Evolutionary conservation across 179 eudicot species (phyloP), one percentile per base, ranked within the genome.

Genomic region (Beta lomatogona): DNA sequence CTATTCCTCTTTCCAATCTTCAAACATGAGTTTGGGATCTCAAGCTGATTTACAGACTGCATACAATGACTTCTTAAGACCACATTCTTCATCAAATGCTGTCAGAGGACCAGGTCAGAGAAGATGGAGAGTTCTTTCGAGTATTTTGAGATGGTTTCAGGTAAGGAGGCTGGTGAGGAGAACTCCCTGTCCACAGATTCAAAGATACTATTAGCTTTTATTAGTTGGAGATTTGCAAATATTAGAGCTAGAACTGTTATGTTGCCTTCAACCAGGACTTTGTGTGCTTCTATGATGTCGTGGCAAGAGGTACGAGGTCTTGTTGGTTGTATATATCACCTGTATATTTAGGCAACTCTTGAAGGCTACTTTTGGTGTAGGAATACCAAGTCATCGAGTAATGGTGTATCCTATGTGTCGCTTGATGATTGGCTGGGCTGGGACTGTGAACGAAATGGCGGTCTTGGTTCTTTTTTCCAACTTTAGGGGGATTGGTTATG

Each of bases 61-160:
- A 44, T 84, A 79, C 63, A 83, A 81, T 61, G 82, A 86, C 83
- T 86, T 87, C 74, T 68, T 90, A 14, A 81, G 76, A 72, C 81
- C 89, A 73, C 87, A 50, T 10, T 75, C 89, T 77, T 58, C 91
- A 6, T 63, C 80, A 45, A 82, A 44, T 72, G 77, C 83, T 13
- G 73, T 77, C 44, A 85, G 86, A 79, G 80, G 79, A 60, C 79
- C 73, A 28, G 93, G 91, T 86, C 88, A 87, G 52, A 89, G 86
- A 79, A 89, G 93, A 85, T 96, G 99, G 99, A 93, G 71, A 53
- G 36, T 85, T 64, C 57, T 85, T 11, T 82, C 73, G 0, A 85
- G 85, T 77, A 79, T 85, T 48, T n/a, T 82, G 31, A 76, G 64
- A 85, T 92, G 86, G 81, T 91, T 65, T 90, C 89, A 78, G 85